Conservation (phyloP, 164 flowering plant species). For the Aristolochia fimbriata region DNA sequence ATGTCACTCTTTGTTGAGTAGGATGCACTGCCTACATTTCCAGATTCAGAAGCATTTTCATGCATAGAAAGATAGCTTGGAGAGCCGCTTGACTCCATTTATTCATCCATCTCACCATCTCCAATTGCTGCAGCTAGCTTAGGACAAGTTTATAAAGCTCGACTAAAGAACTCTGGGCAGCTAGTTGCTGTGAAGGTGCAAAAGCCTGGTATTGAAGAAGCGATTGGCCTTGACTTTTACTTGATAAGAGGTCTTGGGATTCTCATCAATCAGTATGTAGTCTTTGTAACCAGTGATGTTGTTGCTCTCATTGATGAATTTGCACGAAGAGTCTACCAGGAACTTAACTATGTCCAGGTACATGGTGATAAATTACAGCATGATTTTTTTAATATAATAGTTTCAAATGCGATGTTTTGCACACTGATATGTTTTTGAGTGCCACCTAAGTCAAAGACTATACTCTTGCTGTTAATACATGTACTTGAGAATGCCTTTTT, state of each 20-base stretch:
- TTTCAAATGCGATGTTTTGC: not conserved
- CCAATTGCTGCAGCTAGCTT: slow-evolving; percentile 99
- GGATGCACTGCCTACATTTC: slow-evolving; percentile 96
- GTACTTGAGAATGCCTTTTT: not conserved
- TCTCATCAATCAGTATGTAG: slow-evolving; percentile 78
- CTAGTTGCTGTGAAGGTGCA: slow-evolving; percentile 96
- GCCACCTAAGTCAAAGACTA: too few relatives aligned
- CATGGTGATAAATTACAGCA: slow-evolving; percentile 1
- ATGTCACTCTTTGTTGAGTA: slow-evolving; percentile 19
- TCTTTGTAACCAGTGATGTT: slow-evolving; percentile 66
- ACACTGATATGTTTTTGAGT: too few relatives aligned
- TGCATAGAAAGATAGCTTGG: slow-evolving; percentile 87
- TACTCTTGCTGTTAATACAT: too few relatives aligned
- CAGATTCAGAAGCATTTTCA: slow-evolving; percentile 73
- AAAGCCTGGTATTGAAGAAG: slow-evolving; percentile 87
- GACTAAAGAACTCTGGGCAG: slow-evolving; percentile 62
- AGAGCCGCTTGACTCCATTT: slow-evolving; percentile 62
- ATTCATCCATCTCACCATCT: slow-evolving; percentile 63
- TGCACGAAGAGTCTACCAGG: slow-evolving; percentile 92
- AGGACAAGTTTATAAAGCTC: slow-evolving; percentile 97
- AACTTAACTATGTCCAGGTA: slow-evolving; percentile 97
- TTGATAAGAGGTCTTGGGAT: slow-evolving; percentile 67
- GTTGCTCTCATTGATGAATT: slow-evolving; percentile 95
- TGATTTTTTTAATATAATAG: not conserved
- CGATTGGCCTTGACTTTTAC: slow-evolving; percentile 87